A percentile compares a stretch with the other conserved stretches of the same genome.
phyloP scores from a whole-genome alignment of 768 basidiomycete genomes.

The Collybia sp. region DNA sequence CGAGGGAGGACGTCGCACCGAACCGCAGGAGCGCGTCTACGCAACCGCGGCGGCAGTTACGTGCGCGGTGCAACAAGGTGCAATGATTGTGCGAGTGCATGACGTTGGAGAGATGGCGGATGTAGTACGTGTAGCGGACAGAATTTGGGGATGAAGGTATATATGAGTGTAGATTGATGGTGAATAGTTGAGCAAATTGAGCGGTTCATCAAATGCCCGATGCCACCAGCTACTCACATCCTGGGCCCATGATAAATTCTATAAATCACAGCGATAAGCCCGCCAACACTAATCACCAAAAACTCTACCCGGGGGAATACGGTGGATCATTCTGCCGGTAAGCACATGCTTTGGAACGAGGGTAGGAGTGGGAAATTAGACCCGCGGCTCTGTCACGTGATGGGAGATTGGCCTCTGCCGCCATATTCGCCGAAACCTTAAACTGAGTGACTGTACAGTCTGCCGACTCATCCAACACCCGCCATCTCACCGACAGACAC shows the following conservation, averaged over 20 bases:
- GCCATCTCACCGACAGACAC: conserved; percentile 25
- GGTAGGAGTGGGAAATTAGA: no score
- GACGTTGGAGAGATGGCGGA: conserved; percentile 72
- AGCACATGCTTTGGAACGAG: no score
- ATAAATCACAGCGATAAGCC: no score
- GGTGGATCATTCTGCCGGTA: no score
- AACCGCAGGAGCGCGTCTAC: conserved; percentile 63
- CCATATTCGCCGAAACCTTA: conserved; percentile 28
- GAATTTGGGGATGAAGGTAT: conserved; percentile 37
- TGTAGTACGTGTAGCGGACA: conserved; percentile 61
- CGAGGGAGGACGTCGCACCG: conserved; percentile 48
- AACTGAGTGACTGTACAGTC: conserved; percentile 37
- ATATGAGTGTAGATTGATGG: not conserved
- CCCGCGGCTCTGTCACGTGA: no score
- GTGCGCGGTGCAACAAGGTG: conserved; percentile 71
- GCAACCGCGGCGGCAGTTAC: conserved; percentile 79
- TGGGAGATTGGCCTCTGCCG: no score
- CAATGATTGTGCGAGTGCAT: conserved; percentile 77
- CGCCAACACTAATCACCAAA: no score
- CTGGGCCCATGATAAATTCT: no score
- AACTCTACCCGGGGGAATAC: no score
- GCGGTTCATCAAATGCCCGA: not conserved
- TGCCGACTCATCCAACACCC: conserved; percentile 18
- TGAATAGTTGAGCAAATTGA: not conserved
- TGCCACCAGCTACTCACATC: no score